Evolutionary conservation across 2,329 filamentous ascomycete species (phyloP), one percentile per base, ranked within the genome.

Genomic region (Drechslerella dactyloides): DNA sequence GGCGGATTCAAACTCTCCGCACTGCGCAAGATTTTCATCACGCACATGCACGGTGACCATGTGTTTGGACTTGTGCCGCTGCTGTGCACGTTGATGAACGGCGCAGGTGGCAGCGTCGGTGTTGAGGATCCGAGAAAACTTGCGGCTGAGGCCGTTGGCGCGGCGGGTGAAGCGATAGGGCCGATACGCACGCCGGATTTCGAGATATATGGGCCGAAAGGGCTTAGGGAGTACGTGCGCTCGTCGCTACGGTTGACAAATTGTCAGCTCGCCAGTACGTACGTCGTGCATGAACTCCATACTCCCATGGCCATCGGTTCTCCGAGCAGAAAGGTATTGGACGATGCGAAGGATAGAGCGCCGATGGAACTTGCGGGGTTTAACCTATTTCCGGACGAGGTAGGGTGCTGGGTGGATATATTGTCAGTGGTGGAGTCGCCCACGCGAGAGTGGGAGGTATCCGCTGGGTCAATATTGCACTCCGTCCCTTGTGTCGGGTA

Each of bases 1-100:
- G 69, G 61, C 2, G 69, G 69, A 6, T 74, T 73, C 33, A 68
- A 68, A 42, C 42, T 56, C 7, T 64, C 65, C 1, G 51, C 46
- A 6, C 40, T 76, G 13, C 62, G 58, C n/a, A 74, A 73, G 51
- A 76, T 76, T 33, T 76, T 76, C 54, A 76, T 76, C 48, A 76
- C 75, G 1, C 75, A 76, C 42, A 72, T 76, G 54, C 75, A 76
- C 50, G 75, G 75, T 23, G 75, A 76, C 56, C 74, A 76, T 59
- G 56, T 76, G 51, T 76, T 75, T 24, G 74, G 74, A 1, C 57
- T 75, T 13, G 73, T 73, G 19, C 74, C 74, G 13, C 55, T 76
- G 17, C 63, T 76, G 17, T 57, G 69, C 48, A 76, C 74, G 1
- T 44, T 76, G 46, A 58, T 75, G 35, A 76, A 76, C 27, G 75